Evolutionary conservation across 257 asterid genomes (phyloP).

Genomic region (Knoxia roxburghii): DNA sequence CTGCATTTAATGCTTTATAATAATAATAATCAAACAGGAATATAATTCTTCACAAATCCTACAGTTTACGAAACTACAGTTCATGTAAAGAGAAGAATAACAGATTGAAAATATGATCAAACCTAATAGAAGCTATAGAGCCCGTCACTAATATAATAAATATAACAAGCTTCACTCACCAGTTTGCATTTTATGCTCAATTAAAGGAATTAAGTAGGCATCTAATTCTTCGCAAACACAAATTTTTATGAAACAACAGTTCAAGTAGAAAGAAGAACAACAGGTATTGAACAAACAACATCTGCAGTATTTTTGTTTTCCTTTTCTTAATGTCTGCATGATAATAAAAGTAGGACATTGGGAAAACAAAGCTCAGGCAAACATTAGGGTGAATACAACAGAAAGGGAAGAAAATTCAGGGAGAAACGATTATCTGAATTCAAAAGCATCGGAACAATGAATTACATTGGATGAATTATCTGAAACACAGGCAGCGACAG

Average conservation of each 20-base stretch:
- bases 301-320: background rate
- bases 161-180: background rate
- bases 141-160: background rate
- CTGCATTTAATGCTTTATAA: too few species aligned
- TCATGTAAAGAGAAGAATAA: too few species aligned
- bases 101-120: too few species aligned
- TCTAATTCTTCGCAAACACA: background rate
- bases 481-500: constrained; percentile 88
- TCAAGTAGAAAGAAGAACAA: background rate
- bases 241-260: background rate
- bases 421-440: constrained; percentile 17
- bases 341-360: background rate
- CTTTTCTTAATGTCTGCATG: background rate
- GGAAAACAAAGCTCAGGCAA: background rate
- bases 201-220: background rate
- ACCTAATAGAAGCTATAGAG: background rate
- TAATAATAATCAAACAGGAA: too few species aligned
- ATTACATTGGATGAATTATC: constrained; percentile 59
- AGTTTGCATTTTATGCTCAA: background rate
- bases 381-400: background rate
- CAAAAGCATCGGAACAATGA: constrained; percentile 21
- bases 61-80: too few species aligned
- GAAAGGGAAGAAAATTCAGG: constrained; percentile 12
- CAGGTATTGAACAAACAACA: background rate
- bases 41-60: too few species aligned